A percentile compares a stretch with the other conserved stretches of the same genome.
Conservation (phyloP, 2,329 filamentous ascomycete species). For the Ceratocystis alfenasii region DNA sequence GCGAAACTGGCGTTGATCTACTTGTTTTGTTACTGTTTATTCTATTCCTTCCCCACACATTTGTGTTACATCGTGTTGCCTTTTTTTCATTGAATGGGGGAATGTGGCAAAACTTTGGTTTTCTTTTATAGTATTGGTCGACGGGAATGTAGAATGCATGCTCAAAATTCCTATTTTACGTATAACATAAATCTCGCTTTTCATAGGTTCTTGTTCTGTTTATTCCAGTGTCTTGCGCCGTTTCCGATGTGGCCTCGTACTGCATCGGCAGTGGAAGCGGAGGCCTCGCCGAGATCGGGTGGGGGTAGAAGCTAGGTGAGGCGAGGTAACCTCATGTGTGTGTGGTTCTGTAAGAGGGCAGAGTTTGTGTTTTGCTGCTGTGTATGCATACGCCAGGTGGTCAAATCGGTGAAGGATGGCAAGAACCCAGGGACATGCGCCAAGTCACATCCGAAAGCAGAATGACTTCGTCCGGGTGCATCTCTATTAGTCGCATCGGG, state of each 20-base stretch:
- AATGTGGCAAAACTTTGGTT: not conserved
- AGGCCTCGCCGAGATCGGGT: not conserved
- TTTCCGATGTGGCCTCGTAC: not conserved
- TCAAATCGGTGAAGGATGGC: too few relatives aligned
- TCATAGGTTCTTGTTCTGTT: too few relatives aligned
- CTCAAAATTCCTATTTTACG: too few relatives aligned
- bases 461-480: too few relatives aligned
- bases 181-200: too few relatives aligned
- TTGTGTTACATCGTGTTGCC: not conserved
- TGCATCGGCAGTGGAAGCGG: not conserved
- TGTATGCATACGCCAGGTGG: not conserved
- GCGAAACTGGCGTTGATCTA: constrained; percentile 8
- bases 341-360: not conserved
- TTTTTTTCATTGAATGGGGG: not conserved
- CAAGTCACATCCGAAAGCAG: too few relatives aligned
- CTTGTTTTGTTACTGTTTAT: not conserved
- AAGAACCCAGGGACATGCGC: too few relatives aligned
- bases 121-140: not conserved
- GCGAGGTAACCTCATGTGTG: too few relatives aligned
- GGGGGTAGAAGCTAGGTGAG: too few relatives aligned
- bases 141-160: too few relatives aligned
- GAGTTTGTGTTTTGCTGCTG: not conserved
- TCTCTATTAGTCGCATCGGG: too few relatives aligned
- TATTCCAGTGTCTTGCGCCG: too few relatives aligned
- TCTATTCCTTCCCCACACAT: not conserved